Percentiles rank a stretch among this genome's conserved stretches.
Conservation (phyloP, 2,329 filamentous ascomycete species). For the Trichoderma oligosporum region DNA sequence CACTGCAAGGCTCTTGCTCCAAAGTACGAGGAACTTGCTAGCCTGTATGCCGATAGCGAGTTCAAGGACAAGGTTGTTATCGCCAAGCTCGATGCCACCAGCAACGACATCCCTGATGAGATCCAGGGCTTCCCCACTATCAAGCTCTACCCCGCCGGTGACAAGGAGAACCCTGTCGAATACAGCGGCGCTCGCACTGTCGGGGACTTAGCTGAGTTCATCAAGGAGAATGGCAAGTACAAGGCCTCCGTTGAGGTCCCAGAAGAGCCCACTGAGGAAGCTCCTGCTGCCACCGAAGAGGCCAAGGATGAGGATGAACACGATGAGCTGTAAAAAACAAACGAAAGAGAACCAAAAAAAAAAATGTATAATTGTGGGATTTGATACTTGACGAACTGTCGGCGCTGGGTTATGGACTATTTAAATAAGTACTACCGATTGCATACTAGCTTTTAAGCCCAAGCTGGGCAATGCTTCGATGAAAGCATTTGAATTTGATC, state of each 20-base stretch:
- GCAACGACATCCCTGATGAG: conserved; percentile 95
- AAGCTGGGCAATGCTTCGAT: conserved; percentile 25
- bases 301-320: conserved; percentile 67
- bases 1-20: conserved; percentile 99
- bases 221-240: conserved; percentile 93
- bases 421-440: conserved; percentile 22
- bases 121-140: conserved; percentile 98
- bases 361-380: conserved; percentile 29
- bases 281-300: conserved; percentile 51
- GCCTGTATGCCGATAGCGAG: conserved; percentile 71
- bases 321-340: conserved; percentile 68
- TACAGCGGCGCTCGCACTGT: conserved; percentile 86
- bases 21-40: conserved; percentile 89
- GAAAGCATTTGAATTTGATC: conserved; percentile 17
- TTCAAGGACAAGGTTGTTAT: conserved; percentile 83
- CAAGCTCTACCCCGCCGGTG: conserved; percentile 91
- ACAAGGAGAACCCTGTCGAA: conserved; percentile 78
- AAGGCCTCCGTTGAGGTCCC: conserved; percentile 63
- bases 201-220: conserved; percentile 86
- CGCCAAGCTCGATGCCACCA: conserved; percentile 95
- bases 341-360: conserved; percentile 22
- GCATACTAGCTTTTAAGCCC: conserved; percentile 28
- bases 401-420: conserved; percentile 31
- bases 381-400: conserved; percentile 33
- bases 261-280: conserved; percentile 54